Conservation (phyloP, 257 asterid species). For the Solanum neorickii region DNA sequence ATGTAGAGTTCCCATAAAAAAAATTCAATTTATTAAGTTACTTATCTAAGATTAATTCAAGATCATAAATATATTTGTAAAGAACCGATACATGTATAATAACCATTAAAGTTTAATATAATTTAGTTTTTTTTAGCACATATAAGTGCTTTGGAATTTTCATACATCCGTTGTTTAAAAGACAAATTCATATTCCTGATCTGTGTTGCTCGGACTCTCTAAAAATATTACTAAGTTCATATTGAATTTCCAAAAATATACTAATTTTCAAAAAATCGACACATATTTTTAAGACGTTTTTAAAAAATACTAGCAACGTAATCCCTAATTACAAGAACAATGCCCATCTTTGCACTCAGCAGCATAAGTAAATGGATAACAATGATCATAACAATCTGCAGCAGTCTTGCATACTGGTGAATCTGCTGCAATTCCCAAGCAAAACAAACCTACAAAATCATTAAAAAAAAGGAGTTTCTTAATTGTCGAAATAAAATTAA, state of each 20-base stretch:
- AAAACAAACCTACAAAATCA: background rate
- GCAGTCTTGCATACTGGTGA: background rate
- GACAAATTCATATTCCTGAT: background rate
- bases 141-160: background rate
- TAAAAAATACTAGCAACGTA: background rate
- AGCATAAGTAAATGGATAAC: background rate
- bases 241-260: background rate
- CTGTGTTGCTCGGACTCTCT: background rate
- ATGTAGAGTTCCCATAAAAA: background rate
- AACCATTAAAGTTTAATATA: too few species aligned
- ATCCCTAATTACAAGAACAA: background rate
- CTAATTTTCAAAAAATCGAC: background rate
- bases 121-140: background rate
- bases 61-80: too few species aligned
- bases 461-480: background rate
- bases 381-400: background rate
- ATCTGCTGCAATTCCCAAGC: background rate
- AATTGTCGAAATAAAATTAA: background rate
- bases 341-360: background rate
- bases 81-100: background rate
- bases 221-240: fast-evolving
- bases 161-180: background rate
- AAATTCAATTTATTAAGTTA: too few species aligned
- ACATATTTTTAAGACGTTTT: background rate
- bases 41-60: too few species aligned